These are phyloP conservation scores for Neurospora sp. DNA, from an alignment of 2,329 filamentous ascomycete species.

Conservation along the genomic window DNA sequence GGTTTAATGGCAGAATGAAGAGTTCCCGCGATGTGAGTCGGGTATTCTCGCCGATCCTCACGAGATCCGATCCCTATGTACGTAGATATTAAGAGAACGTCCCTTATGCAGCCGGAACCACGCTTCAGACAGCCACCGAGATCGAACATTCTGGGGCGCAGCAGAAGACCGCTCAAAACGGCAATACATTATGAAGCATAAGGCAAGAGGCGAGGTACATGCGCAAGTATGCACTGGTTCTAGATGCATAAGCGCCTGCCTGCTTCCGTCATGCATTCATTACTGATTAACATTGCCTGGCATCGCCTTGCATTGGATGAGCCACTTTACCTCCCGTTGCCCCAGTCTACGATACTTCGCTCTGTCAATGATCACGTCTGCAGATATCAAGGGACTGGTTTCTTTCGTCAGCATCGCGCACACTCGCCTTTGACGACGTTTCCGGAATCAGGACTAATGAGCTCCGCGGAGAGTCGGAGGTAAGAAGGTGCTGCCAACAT, in stretches of 20 bases:
- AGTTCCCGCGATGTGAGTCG: too few relatives aligned
- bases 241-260: not conserved
- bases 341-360: not conserved
- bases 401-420: not conserved
- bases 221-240: not conserved
- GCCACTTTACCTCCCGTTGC: not conserved
- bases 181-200: not conserved
- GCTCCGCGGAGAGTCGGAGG: not conserved
- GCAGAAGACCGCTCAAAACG: not conserved
- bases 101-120: not conserved
- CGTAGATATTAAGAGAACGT: not conserved
- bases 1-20: too few relatives aligned
- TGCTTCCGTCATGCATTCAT: not conserved
- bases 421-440: not conserved
- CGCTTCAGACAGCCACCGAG: not conserved
- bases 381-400: not conserved
- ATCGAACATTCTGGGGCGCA: not conserved
- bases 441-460: not conserved
- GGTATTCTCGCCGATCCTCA: too few relatives aligned
- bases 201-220: not conserved
- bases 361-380: not conserved
- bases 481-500: not conserved
- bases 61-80: not conserved
- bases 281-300: not conserved
- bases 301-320: not conserved